Percentiles rank a stretch among this genome's conserved stretches.
These are phyloP conservation scores for Colletotrichum eremochloae DNA, from an alignment of 2,329 filamentous ascomycete genomes.

Conservation along the genomic window DNA sequence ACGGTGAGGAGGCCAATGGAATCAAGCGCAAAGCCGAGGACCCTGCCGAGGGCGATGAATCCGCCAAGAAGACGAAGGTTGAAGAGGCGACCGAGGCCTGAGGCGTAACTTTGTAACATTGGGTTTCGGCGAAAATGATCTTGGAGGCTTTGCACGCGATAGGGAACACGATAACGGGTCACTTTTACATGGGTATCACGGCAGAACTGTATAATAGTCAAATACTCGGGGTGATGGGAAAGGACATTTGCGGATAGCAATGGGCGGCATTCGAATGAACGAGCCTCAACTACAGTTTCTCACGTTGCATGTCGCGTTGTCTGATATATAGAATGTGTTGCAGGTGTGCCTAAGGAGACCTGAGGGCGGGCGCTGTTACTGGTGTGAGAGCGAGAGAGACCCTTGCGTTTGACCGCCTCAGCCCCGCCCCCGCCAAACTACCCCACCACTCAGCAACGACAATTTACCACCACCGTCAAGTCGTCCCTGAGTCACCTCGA, in stretches of 20 bases:
- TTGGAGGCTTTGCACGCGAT: background rate
- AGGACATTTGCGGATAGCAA: slow-evolving; percentile 17
- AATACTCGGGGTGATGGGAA: slow-evolving; percentile 12
- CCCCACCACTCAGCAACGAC: slow-evolving; percentile 40
- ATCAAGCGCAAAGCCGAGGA: slow-evolving; percentile 70
- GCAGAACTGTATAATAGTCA: slow-evolving; percentile 36
- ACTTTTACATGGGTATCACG: slow-evolving; percentile 20
- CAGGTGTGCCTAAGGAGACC: slow-evolving; percentile 3
- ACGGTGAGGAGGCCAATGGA: slow-evolving; percentile 52
- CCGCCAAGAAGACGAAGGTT: slow-evolving; percentile 52
- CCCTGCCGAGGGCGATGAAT: slow-evolving; percentile 50
- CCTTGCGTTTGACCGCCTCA: slow-evolving; percentile 41
- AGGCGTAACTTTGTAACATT: slow-evolving; percentile 8
- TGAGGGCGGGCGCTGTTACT: slow-evolving; percentile 1
- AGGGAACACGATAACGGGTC: slow-evolving; percentile 21
- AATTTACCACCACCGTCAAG: slow-evolving; percentile 41
- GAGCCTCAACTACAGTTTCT: slow-evolving; percentile 20
- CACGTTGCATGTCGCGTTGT: slow-evolving; percentile 7
- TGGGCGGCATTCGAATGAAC: slow-evolving; percentile 6
- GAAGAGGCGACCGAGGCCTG: slow-evolving; percentile 46
- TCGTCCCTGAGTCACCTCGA: slow-evolving; percentile 36
- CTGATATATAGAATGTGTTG: slow-evolving; percentile 11
- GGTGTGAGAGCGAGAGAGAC: slow-evolving; percentile 16
- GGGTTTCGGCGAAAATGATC: slow-evolving; percentile 21
- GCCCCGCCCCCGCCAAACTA: slow-evolving; percentile 42